Evolutionary conservation across 2,329 filamentous ascomycete species (phyloP).

Genomic region (Samsoniella hepiali): DNA sequence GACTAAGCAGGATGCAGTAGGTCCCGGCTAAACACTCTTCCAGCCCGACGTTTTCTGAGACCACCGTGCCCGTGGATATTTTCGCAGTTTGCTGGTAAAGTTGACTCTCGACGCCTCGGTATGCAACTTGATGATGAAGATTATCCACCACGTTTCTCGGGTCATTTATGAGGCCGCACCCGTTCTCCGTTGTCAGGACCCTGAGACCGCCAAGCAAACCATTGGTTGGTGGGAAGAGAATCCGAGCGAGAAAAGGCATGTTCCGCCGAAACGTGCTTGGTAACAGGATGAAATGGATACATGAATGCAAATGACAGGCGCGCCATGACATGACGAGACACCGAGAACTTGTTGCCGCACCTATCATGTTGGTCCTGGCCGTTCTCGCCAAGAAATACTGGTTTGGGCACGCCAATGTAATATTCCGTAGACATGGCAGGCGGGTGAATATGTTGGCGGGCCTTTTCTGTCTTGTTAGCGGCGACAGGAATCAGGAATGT

Average conservation of each 20-base stretch:
- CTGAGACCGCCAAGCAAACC: background rate
- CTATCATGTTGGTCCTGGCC: background rate
- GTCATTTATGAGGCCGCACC: background rate
- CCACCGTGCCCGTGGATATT: background rate
- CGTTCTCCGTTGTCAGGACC: background rate
- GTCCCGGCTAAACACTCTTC: background rate
- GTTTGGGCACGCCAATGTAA: background rate
- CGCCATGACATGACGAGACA: background rate
- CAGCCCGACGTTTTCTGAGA: background rate
- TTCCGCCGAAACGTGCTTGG: background rate
- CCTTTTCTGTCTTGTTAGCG: background rate
- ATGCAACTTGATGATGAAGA: too few relatives aligned
- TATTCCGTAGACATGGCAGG: background rate
- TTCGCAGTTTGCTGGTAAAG: too few relatives aligned
- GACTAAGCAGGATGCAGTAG: conserved; percentile 1
- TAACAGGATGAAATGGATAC: background rate
- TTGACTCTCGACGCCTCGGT: too few relatives aligned
- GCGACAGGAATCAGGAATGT: conserved; percentile 10
- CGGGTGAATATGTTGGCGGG: background rate
- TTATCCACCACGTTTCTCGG: background rate
- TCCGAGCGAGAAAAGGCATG: background rate
- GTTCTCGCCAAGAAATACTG: background rate
- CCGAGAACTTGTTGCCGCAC: background rate
- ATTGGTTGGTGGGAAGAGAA: background rate
- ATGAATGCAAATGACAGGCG: background rate